Conservation (phyloP, 108 stramenopile species). For the Pseudonitzschia pungens region DNA sequence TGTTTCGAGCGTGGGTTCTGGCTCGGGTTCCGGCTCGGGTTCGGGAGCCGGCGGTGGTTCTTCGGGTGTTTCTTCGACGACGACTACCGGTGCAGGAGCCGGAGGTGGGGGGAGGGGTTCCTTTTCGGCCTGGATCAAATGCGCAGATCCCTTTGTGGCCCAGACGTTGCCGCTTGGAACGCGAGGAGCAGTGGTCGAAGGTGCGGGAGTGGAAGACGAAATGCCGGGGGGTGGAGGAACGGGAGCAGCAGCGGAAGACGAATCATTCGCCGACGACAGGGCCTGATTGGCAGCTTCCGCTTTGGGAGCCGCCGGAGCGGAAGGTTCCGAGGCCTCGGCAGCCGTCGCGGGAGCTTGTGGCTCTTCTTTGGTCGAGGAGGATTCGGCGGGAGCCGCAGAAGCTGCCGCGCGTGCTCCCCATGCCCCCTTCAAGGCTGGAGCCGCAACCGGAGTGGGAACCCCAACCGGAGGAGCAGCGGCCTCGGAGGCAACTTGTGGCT, state of each 20-base stretch:
- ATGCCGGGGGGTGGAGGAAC: not conserved
- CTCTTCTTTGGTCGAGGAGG: not conserved
- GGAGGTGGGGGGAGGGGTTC: conserved; percentile 47
- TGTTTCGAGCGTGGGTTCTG: conserved; percentile 19
- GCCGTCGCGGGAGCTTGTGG: conserved; percentile 6
- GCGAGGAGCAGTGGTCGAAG: conserved; percentile 23
- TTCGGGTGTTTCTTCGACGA: not conserved
- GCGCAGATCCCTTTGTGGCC: conserved; percentile 86
- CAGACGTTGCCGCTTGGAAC: conserved; percentile 74
- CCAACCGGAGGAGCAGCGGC: conserved; percentile 24
- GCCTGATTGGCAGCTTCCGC: conserved; percentile 32
- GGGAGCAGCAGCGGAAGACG: conserved; percentile 8
- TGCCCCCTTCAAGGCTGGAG: conserved; percentile 56
- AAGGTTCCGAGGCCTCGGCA: conserved; percentile 11
- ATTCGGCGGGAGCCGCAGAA: conserved; percentile 30
- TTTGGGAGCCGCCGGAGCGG: conserved; percentile 7
- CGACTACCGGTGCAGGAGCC: conserved; percentile 20
- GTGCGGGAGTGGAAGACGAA: conserved; percentile 36
- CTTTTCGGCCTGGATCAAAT: conserved; percentile 77
- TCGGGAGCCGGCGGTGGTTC: not conserved
- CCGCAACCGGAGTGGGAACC: conserved; percentile 47
- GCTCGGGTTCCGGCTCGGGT: not conserved
- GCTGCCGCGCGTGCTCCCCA: conserved; percentile 54
- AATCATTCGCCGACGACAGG: conserved; percentile 26
- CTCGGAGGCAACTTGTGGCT: conserved; percentile 14